Evolutionary conservation across 202 grass and related monocot genomes (phyloP).

Genomic region (Panicum hallii): DNA sequence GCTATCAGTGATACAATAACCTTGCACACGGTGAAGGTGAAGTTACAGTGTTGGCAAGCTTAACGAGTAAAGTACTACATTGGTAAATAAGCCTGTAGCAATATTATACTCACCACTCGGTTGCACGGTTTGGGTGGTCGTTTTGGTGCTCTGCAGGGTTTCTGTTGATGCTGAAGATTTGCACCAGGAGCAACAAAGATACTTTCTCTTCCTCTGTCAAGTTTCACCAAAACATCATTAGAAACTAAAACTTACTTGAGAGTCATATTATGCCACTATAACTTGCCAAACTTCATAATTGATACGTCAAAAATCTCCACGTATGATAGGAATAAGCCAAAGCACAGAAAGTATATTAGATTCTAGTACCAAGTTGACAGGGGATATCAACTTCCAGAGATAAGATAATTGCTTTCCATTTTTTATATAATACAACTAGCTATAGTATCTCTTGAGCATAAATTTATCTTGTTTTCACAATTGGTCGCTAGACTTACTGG

Average conservation of each 20-base stretch:
- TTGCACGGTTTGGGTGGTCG: conserved; percentile 61
- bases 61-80: conserved; percentile 34
- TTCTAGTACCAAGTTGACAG: not conserved
- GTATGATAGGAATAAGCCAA: not conserved
- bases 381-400: not conserved
- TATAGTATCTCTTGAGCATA: not conserved
- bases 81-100: conserved; percentile 26
- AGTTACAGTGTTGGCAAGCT: conserved; percentile 20
- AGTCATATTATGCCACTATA: not conserved
- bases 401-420: conserved; percentile 1
- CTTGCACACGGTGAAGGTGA: too few relatives aligned
- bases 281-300: conserved; percentile 5
- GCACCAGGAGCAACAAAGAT: conserved; percentile 65
- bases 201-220: conserved; percentile 88
- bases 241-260: conserved; percentile 5
- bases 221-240: conserved; percentile 41
- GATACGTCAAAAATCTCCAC: not conserved
- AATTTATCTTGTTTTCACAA: not conserved
- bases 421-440: not conserved
- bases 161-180: conserved; percentile 61
- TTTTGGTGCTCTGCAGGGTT: conserved; percentile 58
- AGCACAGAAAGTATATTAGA: not conserved
- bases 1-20: too few relatives aligned
- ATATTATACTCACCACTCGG: conserved; percentile 46
- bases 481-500: not conserved